Evolutionary conservation across 2,329 filamentous ascomycete species (phyloP).

Genomic region (Penicillium sp.): DNA sequence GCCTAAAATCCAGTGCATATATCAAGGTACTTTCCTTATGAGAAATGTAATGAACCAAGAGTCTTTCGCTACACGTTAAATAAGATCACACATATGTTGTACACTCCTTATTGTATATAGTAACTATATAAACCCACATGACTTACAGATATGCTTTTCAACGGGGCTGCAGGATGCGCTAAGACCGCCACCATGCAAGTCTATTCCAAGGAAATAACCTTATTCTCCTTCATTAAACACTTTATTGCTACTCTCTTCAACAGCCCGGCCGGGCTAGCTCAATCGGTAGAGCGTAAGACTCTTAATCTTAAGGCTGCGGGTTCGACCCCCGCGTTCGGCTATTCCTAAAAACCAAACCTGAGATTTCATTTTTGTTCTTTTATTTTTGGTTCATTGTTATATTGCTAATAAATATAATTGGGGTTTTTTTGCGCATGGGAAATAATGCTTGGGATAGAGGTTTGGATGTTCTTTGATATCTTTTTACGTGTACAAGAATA

Average conservation of each 20-base stretch:
- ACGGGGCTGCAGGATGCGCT: background rate
- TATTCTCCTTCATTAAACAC: background rate
- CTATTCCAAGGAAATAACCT: fast-evolving
- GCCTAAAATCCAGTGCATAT: too few species aligned
- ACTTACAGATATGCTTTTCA: background rate
- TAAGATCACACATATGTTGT: background rate
- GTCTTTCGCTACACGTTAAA: background rate
- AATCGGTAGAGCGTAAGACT: slow-evolving; percentile 53
- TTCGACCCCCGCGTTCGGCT: slow-evolving; percentile 47
- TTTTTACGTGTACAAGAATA: too few species aligned
- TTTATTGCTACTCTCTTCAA: background rate
- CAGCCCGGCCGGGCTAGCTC: slow-evolving; percentile 46
- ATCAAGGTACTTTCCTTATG: too few species aligned
- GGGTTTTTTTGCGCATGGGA: too few species aligned
- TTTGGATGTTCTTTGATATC: too few species aligned
- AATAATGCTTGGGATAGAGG: too few species aligned
- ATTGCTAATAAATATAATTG: too few species aligned
- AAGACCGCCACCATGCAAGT: background rate
- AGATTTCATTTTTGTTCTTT: background rate
- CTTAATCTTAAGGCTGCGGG: slow-evolving; percentile 49
- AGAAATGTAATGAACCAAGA: too few species aligned
- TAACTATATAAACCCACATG: too few species aligned
- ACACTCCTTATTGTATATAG: too few species aligned
- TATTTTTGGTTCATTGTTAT: background rate
- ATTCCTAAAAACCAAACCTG: slow-evolving; percentile 16